Conservation (phyloP, 1,139 yeast species). For the Geotrichum bryndzae region DNA sequence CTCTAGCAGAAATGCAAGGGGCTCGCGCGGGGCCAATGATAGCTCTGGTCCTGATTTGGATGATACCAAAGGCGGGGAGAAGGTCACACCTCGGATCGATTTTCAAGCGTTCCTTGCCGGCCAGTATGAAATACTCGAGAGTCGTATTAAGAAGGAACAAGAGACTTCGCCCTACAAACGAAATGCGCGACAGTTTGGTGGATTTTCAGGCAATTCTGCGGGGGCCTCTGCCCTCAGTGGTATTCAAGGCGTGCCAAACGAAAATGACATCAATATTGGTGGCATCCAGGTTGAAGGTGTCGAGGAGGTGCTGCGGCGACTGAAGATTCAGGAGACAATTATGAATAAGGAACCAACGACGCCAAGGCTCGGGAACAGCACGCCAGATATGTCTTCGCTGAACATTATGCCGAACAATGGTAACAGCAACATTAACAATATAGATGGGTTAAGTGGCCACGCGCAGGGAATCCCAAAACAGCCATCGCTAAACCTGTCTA, state of each 20-base stretch:
- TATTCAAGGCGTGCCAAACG: slow-evolving; percentile 6
- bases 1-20: background rate
- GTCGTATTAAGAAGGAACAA: slow-evolving; percentile 10
- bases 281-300: slow-evolving; percentile 31
- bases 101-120: slow-evolving; percentile 27
- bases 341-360: background rate
- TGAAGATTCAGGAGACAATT: slow-evolving; percentile 23
- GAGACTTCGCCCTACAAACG: slow-evolving; percentile 10
- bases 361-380: background rate
- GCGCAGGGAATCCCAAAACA: background rate
- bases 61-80: background rate
- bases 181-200: slow-evolving; percentile 8
- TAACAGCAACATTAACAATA: background rate
- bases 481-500: background rate
- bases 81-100: slow-evolving; percentile 18
- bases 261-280: slow-evolving; percentile 25
- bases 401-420: background rate
- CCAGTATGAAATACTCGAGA: slow-evolving; percentile 23
- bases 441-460: background rate
- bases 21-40: background rate
- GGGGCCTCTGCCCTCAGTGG: background rate
- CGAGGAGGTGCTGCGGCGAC: slow-evolving; percentile 29
- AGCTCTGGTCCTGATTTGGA: background rate
- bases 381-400: background rate
- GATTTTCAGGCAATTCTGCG: background rate